Base-by-base conservation (phyloP, 2,329 filamentous ascomycete species). In the Colletotrichum eleusines region DNA sequence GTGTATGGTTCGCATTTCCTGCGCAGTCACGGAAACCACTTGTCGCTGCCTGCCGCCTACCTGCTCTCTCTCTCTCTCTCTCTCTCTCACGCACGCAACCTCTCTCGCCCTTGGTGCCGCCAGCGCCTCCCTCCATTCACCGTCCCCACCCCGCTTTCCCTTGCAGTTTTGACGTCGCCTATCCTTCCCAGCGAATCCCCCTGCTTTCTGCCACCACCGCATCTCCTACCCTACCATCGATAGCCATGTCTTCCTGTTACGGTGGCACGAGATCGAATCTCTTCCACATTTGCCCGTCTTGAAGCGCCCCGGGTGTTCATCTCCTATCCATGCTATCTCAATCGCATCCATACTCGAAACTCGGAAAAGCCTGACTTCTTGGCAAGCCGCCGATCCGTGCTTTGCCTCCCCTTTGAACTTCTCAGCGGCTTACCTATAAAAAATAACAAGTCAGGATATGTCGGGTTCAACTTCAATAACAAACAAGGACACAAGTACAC, bases 121-220 rank as follows among this genome's bases (percentile, higher is more conserved):
- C 23, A 26, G 31, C 46, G 23, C 42, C 31, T 42, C 59, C 33
- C 59, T 62, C 46, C 23, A 50, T 53, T 42, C 59, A 16, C 23
- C 42, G n/a, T 38, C 57, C 46, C 28, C 28, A 16, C 42, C 28
- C 59, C 54, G 6, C 2, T 50, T 62, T 62, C 33, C 46, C 59
- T 62, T 42, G 33, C 59, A 51, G 33, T 62, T 51, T 62, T 53
- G 59, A 51, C 46, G 31, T 40, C 46, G 59, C 31, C 33, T 28
- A 23, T 23, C 33, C n/a, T 62, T 40, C 44, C 31, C 23, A 50
- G 12, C 44, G 4, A n/a, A 48, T 18, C 28, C 20, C 46, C 12
- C 46, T n/a, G 14, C 18, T 40, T 40, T 28, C 44, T 62, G 33
- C 59, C 26, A 53, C 59, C 26, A 53, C 35, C 46, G 31, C 33